Percentiles rank a stretch among this genome's conserved stretches.
Evolutionary conservation across 2,329 filamentous ascomycete species (phyloP).

Genomic region (Ophiostoma quercus): DNA sequence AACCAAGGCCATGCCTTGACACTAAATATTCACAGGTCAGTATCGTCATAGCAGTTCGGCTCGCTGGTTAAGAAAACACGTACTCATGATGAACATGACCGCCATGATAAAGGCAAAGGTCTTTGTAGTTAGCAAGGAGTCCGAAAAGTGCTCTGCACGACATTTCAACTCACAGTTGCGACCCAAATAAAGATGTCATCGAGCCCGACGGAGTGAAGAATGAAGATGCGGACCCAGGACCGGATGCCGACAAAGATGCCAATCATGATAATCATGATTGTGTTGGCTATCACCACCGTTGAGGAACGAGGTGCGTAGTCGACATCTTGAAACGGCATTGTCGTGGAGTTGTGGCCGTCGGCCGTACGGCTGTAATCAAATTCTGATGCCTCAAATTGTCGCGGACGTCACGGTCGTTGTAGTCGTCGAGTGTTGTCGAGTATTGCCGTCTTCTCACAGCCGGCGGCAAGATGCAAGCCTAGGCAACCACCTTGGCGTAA

Average conservation of each 20-base stretch:
- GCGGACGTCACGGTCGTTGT: background rate
- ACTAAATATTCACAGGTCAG: background rate
- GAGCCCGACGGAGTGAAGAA: conserved; percentile 10
- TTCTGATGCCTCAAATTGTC: no score
- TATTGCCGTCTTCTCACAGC: no score
- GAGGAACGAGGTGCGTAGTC: background rate
- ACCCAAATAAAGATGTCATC: conserved; percentile 17
- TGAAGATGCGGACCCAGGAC: conserved; percentile 9
- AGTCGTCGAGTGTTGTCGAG: background rate
- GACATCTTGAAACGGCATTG: background rate
- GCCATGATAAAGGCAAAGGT: background rate
- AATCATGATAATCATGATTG: conserved; percentile 6
- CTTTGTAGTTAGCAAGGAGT: background rate
- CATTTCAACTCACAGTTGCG: background rate
- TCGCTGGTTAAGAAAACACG: background rate
- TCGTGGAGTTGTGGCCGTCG: background rate
- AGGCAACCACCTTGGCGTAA: background rate
- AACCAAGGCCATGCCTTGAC: background rate
- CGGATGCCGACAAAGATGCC: conserved; percentile 14
- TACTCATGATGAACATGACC: background rate
- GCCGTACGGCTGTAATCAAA: no score
- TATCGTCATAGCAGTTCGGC: no score
- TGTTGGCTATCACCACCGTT: conserved; percentile 1
- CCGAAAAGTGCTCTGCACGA: no score
- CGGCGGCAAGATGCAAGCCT: background rate